Percentiles rank a stretch among this genome's conserved stretches.
These are phyloP conservation scores for Albugo candida DNA, from an alignment of 352 stramenopile genomes.

Conservation along the genomic window DNA sequence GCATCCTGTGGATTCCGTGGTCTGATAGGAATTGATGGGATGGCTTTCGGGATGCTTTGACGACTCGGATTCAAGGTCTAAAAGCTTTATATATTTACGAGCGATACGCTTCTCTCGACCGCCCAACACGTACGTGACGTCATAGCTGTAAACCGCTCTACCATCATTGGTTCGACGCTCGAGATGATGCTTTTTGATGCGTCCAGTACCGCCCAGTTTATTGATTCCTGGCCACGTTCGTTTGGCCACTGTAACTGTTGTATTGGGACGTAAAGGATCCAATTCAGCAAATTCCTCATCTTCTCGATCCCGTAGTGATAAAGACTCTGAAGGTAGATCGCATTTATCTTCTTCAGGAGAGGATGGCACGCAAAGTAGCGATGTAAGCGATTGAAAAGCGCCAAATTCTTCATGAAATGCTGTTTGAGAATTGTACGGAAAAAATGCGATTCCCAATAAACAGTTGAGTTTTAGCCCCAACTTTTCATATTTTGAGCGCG, in stretches of 20 bases:
- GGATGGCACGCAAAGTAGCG: not conserved
- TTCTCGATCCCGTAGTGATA: slow-evolving; percentile 3
- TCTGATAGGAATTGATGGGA: too few relatives aligned
- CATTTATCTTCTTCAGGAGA: not conserved
- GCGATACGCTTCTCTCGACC: slow-evolving; percentile 61
- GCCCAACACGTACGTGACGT: slow-evolving; percentile 49
- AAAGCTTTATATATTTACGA: slow-evolving; percentile 56
- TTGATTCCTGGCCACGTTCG: slow-evolving; percentile 77
- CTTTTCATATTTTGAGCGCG: too few relatives aligned
- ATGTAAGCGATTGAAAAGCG: not conserved
- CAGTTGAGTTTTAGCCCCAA: too few relatives aligned
- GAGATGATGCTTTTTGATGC: slow-evolving; percentile 33
- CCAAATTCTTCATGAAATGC: not conserved
- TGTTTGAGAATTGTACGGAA: not conserved
- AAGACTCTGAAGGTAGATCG: not conserved
- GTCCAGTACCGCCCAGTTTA: slow-evolving; percentile 55
- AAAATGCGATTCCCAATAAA: not conserved
- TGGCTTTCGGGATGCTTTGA: not conserved
- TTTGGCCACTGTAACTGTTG: slow-evolving; percentile 52
- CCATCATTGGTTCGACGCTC: slow-evolving; percentile 16
- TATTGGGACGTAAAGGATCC: slow-evolving; percentile 24
- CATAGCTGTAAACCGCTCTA: slow-evolving; percentile 36
- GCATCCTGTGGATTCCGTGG: too few relatives aligned
- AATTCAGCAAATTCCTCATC: slow-evolving; percentile 23
- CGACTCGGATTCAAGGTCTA: slow-evolving; percentile 10